Conservation (phyloP, 768 basidiomycete genomes). For the Naematelia aurantialba region DNA sequence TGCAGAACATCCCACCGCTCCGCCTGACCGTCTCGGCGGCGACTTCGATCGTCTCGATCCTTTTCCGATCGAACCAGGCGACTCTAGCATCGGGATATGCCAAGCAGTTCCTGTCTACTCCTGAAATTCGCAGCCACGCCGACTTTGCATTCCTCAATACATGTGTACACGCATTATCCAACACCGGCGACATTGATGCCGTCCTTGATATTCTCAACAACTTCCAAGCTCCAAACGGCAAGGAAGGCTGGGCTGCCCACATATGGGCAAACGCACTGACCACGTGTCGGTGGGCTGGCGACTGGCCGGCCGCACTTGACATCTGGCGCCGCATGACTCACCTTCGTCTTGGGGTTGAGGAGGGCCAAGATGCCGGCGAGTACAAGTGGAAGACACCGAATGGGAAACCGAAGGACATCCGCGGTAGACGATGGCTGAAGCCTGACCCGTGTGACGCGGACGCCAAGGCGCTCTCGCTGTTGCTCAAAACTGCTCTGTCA, state of each 20-base stretch:
- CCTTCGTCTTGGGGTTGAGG: conserved; percentile 14
- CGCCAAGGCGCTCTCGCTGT: conserved; percentile 15
- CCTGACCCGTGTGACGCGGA: conserved; percentile 11
- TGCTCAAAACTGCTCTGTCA: conserved; percentile 28
- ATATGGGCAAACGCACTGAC: conserved; percentile 20
- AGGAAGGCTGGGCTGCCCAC: neutral
- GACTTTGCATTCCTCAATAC: too few species aligned
- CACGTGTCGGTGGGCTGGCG: conserved; percentile 32
- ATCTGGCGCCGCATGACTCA: conserved; percentile 28
- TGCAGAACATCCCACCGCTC: too few species aligned
- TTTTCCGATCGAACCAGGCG: conserved; percentile 1
- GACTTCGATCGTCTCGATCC: too few species aligned
- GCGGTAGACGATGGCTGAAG: conserved; percentile 15
- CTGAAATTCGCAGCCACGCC: conserved; percentile 8
- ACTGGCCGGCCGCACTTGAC: conserved; percentile 26
- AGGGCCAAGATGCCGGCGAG: neutral
- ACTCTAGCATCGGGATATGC: neutral
- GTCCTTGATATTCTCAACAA: conserved; percentile 3
- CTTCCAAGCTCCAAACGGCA: neutral
- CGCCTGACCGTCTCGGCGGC: too few species aligned
- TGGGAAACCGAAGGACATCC: conserved; percentile 12
- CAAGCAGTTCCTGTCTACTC: neutral
- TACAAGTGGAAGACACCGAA: conserved; percentile 23
- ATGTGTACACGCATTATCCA: too few species aligned
- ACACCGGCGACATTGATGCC: conserved; percentile 8